Percentiles rank a stretch among this genome's conserved stretches.
Evolutionary conservation across 306 rosid species (phyloP).

Genomic region (Quillaja saponaria): DNA sequence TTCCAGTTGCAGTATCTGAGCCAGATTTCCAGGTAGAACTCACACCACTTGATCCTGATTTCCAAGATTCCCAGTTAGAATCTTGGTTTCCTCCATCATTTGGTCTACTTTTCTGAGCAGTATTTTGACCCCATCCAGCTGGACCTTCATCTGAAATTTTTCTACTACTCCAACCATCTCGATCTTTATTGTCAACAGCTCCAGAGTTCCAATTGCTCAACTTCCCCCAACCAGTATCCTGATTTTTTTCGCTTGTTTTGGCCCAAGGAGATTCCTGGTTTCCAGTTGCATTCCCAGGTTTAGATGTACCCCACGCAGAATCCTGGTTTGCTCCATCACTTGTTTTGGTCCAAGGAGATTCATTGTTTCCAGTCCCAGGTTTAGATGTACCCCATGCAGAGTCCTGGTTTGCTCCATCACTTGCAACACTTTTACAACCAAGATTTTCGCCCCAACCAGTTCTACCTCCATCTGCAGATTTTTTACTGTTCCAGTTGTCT

Average conservation of each 20-base stretch:
- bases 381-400: constrained; percentile 24
- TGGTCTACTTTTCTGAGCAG: constrained; percentile 31
- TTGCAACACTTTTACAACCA: constrained; percentile 30
- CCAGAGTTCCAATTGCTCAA: constrained; percentile 46
- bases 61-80: constrained; percentile 24
- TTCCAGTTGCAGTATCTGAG: constrained; percentile 4
- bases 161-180: neutral
- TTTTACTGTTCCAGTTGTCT: neutral
- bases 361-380: no score
- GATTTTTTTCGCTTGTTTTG: constrained; percentile 20
- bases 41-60: constrained; percentile 4
- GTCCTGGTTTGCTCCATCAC: constrained; percentile 22
- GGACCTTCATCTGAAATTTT: neutral
- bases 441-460: constrained; percentile 29
- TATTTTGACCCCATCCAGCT: constrained; percentile 29
- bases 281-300: neutral
- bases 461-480: neutral
- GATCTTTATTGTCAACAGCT: constrained; percentile 10
- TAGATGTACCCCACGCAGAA: no score
- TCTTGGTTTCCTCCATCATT: constrained; percentile 21
- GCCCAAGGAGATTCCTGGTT: constrained; percentile 18
- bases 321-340: neutral
- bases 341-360: no score
- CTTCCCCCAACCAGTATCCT: constrained; percentile 41
- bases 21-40: no score